Base-by-base conservation (phyloP, 2,329 filamentous ascomycete species). In the Sporothrix humicola region DNA sequence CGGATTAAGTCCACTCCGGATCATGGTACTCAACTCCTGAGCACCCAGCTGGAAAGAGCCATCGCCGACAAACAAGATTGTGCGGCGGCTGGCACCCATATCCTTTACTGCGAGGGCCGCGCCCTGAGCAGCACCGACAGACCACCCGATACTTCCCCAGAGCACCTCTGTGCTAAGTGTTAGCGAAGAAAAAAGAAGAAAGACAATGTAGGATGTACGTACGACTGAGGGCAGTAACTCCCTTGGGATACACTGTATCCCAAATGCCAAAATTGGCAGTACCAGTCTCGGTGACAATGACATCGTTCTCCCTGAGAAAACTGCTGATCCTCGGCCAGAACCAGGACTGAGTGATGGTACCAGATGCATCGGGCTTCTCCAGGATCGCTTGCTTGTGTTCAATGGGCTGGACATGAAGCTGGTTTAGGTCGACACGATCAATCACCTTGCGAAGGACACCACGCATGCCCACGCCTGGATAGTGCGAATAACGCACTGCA, bases 181-280 rank as follows among this genome's bases (percentile, higher is more conserved):
- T 54, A 72, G 71, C 37, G 26, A 20, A 63, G 10, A n/a, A 4
- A 4, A 26, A 44, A 20, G 54, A n/a, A 42, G 3, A 6, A 26
- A 23, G 37, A 15, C 9, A 17, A 10, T 1, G 9, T 31, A 65
- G 37, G 5, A 12, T 10, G 26, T 20, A 73, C 87, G 91, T 79
- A 94, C 92, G 76, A 73, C 76, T 77, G 20, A 77, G 72, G 2
- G 74, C 75, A 8, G 88, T 93, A n/a, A 95, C 92, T n/a, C 88
- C 87, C 2, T 85, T 80, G 0, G 94, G 94, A 83, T 97, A 96
- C 58, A 88, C 88, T 4, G 93, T 95, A 73, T 95, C 93, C 89
- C 92, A 94, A 78, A 96, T 93, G 73, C 94, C 94, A 80, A 97
- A 95, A 83, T 94, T 95, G 73, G 93, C 86, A 0, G 94, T 97